Base-by-base conservation (phyloP, 169 alveolate species). In the Babesia sp. region DNA sequence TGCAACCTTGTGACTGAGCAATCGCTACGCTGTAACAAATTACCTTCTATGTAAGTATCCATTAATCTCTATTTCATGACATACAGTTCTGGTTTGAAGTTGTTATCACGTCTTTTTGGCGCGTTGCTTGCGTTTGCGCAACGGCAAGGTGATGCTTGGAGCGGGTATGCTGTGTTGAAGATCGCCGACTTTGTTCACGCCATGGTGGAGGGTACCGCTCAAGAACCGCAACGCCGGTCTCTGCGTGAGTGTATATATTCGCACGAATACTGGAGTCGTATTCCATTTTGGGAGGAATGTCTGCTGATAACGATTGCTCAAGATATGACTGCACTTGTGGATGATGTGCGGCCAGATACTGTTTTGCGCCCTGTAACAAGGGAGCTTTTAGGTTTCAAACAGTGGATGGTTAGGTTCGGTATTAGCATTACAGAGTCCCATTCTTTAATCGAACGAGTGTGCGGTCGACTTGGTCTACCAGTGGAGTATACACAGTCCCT, bases 211-310 rank as follows among this genome's bases (percentile, higher is more conserved):
- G 2, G 37, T 20, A 31, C 12, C 59, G 28, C 31, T 2, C 28
- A n/a, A 5, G 44, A 53, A 71, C 45, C 36, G 53, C 54, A 34
- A 51, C 50, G 57, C 22, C 14, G 64, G 7, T 29, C 61, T 26
- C 67, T 50, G 9, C 54, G 79, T 37, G 14, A 37, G 53, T 36
- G 4, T 18, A 55, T 79, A 31, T 39, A 71, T 31, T 22, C 75
- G 3, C 71, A 79, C 60, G 69, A 71, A 37, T 79, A 79, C 54
- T 79, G 87, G 87, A 70, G 74, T 20, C 46, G 68, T 7, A 79
- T 56, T 29, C 34, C 74, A 24, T 79, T 79, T 54, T 79, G 87
- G 87, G 87, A 79, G 70, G 87, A 79, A 56, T 79, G 87, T 45
- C 63, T 79, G 14, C 36, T 60, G n/a, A 79, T 79, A 18, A 59